Evolutionary conservation across 139 green algal genomes (phyloP).

Genomic region (Eudorina sp.): DNA sequence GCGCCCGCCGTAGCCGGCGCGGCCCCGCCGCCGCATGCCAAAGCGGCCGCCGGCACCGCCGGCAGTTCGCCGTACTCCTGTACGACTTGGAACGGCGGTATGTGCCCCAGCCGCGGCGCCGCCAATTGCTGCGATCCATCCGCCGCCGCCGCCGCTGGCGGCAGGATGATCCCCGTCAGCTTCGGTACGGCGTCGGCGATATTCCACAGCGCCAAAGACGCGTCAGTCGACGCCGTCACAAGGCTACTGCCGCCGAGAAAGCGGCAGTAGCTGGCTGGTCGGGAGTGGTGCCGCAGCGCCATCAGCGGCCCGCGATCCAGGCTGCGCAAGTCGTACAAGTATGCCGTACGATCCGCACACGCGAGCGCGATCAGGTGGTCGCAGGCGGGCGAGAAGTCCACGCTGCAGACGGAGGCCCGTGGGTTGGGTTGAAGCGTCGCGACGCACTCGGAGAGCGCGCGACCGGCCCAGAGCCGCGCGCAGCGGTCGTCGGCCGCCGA

Average conservation of each 20-base stretch:
- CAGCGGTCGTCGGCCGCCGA: constrained; percentile 89
- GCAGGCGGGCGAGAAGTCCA: constrained; percentile 76
- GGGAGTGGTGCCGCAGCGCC: constrained; percentile 65
- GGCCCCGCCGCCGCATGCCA: background rate
- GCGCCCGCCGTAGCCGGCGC: background rate
- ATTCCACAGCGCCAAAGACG: constrained; percentile 80
- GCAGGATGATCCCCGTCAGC: background rate
- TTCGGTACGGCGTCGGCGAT: constrained; percentile 21
- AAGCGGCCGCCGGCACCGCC: background rate
- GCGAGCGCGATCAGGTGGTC: constrained; percentile 85
- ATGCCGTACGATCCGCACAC: constrained; percentile 83
- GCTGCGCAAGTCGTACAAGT: constrained; percentile 81
- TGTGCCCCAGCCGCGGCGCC: background rate
- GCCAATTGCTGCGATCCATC: background rate
- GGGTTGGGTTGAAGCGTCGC: constrained; percentile 68
- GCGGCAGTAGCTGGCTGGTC: constrained; percentile 90
- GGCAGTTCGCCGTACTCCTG: background rate
- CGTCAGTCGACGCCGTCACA: constrained; percentile 90
- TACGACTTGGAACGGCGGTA: background rate
- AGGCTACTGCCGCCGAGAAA: constrained; percentile 76
- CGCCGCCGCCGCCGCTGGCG: background rate
- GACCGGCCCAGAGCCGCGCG: constrained; percentile 83
- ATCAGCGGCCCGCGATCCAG: constrained; percentile 51
- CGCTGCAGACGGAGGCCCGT: constrained; percentile 86
- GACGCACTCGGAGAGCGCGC: constrained; percentile 47